phyloP scores from a whole-genome alignment of 352 stramenopile species.

The Globisporangium emineosum region DNA sequence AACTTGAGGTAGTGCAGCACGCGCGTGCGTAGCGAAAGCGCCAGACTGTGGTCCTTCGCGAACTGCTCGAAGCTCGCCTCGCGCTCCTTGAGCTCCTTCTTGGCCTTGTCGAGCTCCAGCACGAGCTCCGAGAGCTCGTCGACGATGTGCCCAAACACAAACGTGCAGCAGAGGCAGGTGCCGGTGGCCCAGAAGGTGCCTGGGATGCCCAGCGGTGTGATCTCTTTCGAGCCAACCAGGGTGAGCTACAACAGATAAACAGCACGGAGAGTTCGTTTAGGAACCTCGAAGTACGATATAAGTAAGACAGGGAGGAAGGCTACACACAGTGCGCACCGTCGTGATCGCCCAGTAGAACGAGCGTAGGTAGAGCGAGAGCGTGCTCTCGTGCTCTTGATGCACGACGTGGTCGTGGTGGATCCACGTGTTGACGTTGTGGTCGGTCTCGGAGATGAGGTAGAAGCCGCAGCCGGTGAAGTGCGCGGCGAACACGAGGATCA shows the following conservation, averaged over 20 bases:
- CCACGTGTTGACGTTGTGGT: constrained; percentile 62
- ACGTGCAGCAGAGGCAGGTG: constrained; percentile 69
- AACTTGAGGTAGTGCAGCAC: constrained; percentile 72
- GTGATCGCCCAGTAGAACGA: constrained; percentile 78
- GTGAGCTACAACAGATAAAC: constrained; percentile 34
- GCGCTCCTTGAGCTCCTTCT: constrained; percentile 67
- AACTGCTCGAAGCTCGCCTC: constrained; percentile 71
- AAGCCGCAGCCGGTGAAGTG: constrained; percentile 68
- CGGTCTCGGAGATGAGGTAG: constrained; percentile 64
- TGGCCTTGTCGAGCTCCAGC: constrained; percentile 68
- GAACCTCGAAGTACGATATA: too few relatives aligned
- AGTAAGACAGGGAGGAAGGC: too few relatives aligned
- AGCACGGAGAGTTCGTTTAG: neutral
- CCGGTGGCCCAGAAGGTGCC: constrained; percentile 65
- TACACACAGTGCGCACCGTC: too few relatives aligned
- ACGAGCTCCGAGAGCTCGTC: constrained; percentile 77
- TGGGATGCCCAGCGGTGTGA: constrained; percentile 54
- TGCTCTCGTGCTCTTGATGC: constrained; percentile 49
- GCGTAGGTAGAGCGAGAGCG: constrained; percentile 56
- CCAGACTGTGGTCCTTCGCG: constrained; percentile 60
- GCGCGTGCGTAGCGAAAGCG: constrained; percentile 47
- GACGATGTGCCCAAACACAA: constrained; percentile 77
- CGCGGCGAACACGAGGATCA: constrained; percentile 58
- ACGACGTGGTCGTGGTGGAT: constrained; percentile 74
- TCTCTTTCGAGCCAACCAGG: constrained; percentile 63